These are phyloP conservation scores for Ustilago tritici DNA, from an alignment of 1,284 basidiomycete species.

Conservation along the genomic window DNA sequence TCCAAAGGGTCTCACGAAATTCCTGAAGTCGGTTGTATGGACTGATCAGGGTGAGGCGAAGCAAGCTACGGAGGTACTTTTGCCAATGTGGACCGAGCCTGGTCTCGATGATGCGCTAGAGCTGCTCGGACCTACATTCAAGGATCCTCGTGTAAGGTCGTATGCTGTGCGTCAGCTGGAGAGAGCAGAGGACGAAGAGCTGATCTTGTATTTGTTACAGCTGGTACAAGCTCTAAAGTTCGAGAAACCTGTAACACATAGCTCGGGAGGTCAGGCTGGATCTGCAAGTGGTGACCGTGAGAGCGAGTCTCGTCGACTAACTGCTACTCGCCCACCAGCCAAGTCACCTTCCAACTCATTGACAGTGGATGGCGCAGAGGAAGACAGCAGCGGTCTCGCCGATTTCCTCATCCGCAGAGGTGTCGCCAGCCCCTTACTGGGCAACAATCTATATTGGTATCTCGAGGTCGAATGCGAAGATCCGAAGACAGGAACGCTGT, in stretches of 20 bases:
- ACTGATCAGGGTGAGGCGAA: constrained; percentile 94
- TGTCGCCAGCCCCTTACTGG: constrained; percentile 83
- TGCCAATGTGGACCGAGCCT: constrained; percentile 97
- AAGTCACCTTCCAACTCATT: constrained; percentile 31
- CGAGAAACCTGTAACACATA: constrained; percentile 47
- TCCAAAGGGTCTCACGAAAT: constrained; percentile 91
- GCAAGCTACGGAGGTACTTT: constrained; percentile 93
- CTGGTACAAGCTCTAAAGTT: constrained; percentile 94
- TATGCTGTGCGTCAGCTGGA: constrained; percentile 93
- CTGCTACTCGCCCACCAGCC: constrained; percentile 14
- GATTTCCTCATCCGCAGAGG: constrained; percentile 86
- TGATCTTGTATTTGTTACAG: constrained; percentile 91
- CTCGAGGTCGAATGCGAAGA: constrained; percentile 92
- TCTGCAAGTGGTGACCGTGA: constrained; percentile 30
- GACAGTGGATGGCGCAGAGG: constrained; percentile 9
- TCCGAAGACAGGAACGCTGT: constrained; percentile 83
- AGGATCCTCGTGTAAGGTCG: constrained; percentile 88
- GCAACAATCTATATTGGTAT: constrained; percentile 96
- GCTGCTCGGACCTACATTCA: constrained; percentile 85
- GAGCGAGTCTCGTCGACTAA: constrained; percentile 13
- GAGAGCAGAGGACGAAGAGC: constrained; percentile 95
- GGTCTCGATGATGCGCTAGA: constrained; percentile 97
- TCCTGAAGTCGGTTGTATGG: constrained; percentile 98
- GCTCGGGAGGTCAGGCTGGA: constrained; percentile 14
- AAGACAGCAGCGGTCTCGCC: constrained; percentile 43